Evolutionary conservation across 2,329 filamentous ascomycete species (phyloP), one percentile per base, ranked within the genome.

Genomic region (Hypoxylon sp.): DNA sequence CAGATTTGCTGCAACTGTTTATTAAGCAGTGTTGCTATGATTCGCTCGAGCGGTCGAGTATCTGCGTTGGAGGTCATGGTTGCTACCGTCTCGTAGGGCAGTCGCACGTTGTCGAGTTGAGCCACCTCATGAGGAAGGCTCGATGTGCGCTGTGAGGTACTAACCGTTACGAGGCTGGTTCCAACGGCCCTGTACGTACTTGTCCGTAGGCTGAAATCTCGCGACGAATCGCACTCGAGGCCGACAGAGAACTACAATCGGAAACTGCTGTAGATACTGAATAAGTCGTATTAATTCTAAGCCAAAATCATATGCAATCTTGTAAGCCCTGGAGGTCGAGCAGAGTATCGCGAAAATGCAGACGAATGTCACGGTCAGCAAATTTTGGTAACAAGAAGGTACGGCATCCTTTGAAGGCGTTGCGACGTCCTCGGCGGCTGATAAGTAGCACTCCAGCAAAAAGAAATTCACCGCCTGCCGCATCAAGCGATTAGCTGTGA

Each of bases 1-100:
- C 95, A 92, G 71, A 98, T 90, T 57, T 85, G 85, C 74, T 93
- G 92, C 52, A 98, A 86, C 74, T 94, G 90, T 19, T 83, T 81
- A 74, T 89, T 89, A 30, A 87, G 80, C 21, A 89, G 78, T 11
- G 79, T 82, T 46, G 78, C 78, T 65, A 84, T 79, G 14, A 85
- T 79, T 60, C 82, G 79, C 67, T 82, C 77, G 55, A 89, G 80
- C 49, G 76, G 71, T 65, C 80, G 77, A 65, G 85, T 81, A 60
- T 89, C 86, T 30, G 53, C 11, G 28, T 65, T 53, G 19, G 73
- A 69, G 57, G 73, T 68, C 75, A 77, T 78, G 51, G 55, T 65
- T 61, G 68, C 71, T 76, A 73, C 68, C 69, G 65, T 61, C 60
- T 64, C 30, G 45, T 52, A 36, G 56, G 71, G 69, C 60, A 75